phyloP scores from a whole-genome alignment of 345 rosid genomes.

The Aquilaria sinensis region DNA sequence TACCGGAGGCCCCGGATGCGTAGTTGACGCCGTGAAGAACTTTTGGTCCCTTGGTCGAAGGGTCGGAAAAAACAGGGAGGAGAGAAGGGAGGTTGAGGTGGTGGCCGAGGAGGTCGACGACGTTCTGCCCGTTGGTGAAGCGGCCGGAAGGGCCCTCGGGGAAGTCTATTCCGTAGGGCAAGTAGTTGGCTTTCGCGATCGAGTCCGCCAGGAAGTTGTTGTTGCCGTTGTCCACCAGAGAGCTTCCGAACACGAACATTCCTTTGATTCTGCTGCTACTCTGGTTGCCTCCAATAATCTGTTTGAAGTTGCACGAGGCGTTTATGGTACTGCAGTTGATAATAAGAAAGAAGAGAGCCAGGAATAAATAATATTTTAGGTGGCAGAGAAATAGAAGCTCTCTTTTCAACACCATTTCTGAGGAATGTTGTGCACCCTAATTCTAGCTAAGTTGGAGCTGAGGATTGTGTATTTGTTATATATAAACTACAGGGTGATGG shows the following conservation, averaged over 20 bases:
- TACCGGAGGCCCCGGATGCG: conserved; percentile 64
- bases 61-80: conserved; percentile 37
- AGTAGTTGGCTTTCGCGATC: conserved; percentile 36
- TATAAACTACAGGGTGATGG: too few relatives aligned
- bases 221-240: conserved; percentile 63
- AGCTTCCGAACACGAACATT: conserved; percentile 70
- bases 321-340: too few relatives aligned
- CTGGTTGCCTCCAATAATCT: not conserved
- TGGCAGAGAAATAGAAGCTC: too few relatives aligned
- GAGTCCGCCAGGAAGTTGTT: conserved; percentile 41
- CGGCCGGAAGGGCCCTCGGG: conserved; percentile 50
- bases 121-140: conserved; percentile 54
- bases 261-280: conserved; percentile 18
- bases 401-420: too few relatives aligned
- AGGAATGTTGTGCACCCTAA: too few relatives aligned
- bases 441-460: too few relatives aligned
- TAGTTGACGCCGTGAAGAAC: conserved; percentile 44
- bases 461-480: too few relatives aligned
- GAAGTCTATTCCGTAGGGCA: conserved; percentile 60
- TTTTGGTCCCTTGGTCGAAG: conserved; percentile 31
- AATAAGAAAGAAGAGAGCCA: too few relatives aligned
- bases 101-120: conserved; percentile 40
- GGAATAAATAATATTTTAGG: too few relatives aligned
- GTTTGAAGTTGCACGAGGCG: too few relatives aligned
- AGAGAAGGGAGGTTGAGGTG: conserved; percentile 31